Base-by-base conservation (phyloP, 345 rosid species). In the Clausena lansium region DNA sequence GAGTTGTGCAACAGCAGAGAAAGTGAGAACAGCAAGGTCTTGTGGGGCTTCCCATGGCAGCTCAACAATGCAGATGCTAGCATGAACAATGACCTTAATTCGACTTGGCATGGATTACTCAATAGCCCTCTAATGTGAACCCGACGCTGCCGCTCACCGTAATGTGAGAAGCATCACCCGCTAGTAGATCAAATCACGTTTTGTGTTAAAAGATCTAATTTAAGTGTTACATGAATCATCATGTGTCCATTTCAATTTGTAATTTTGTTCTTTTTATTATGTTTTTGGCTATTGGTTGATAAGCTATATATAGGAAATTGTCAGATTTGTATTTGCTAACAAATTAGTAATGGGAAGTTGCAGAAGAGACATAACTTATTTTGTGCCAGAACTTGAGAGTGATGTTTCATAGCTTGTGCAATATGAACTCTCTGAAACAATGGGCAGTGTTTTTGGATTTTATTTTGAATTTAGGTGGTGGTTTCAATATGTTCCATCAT, bases 1-100 rank as follows among this genome's bases (percentile, higher is more conserved):
- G 97, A 90, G 70, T 78, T 76, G 4, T 57, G 83, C 76, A 83
- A 81, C 32, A 84, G 74, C 4, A 86, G 83, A 76, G 86, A 85
- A 67, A 79, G 77, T 71, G 90, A 87, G 10, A 83, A 77, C 30
- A 25, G 7, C 27, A 87, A 80, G 85, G 71, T 84, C 35, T 77
- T 90, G 64, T 86, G 84, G 90, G 95, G 94, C 4, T 87, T 85
- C 71, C 98, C 95, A 25, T 92, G 98, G 97, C 94, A 90, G 80
- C 75, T 80, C n/a, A 87, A 52, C 57, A 52, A 78, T 87, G 94
- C 88, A 36, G 90, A 85, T 60, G 73, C 64, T 20, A 33, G 79
- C 79, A 81, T 85, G 63, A 85, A 70, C 47, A 73, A 66, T 76
- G 90, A 81, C 58, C 79, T 78, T 80, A 90, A 87, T 80, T 70